These are phyloP conservation scores for Microsporum ferrugineum DNA, from an alignment of 2,329 filamentous ascomycete genomes.

Conservation along the genomic window DNA sequence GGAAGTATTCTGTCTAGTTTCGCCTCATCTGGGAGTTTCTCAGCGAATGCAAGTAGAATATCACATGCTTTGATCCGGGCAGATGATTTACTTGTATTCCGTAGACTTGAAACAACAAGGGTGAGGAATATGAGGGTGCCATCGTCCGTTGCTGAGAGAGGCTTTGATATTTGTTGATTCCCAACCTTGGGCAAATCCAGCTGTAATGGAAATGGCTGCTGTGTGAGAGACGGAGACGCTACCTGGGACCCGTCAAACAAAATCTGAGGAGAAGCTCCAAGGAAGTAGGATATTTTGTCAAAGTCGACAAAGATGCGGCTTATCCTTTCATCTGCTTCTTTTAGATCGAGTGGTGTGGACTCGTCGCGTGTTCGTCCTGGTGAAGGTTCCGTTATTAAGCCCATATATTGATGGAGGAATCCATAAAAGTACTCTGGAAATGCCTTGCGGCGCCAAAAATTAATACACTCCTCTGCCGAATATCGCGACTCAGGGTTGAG, in stretches of 20 bases:
- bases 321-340: slow-evolving; percentile 86
- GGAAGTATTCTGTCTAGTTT: slow-evolving; percentile 89
- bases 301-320: slow-evolving; percentile 89
- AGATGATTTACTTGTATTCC: slow-evolving; percentile 80
- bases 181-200: slow-evolving; percentile 80
- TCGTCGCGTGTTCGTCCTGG: slow-evolving; percentile 64
- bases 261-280: slow-evolving; percentile 57
- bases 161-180: slow-evolving; percentile 49
- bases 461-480: slow-evolving; percentile 84
- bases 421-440: slow-evolving; percentile 97
- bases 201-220: slow-evolving; percentile 54
- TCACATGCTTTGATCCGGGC: slow-evolving; percentile 83
- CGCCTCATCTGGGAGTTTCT: slow-evolving; percentile 84
- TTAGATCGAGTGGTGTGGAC: slow-evolving; percentile 57
- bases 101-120: slow-evolving; percentile 73
- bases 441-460: slow-evolving; percentile 81
- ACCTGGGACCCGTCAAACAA: slow-evolving; percentile 22
- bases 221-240: slow-evolving; percentile 25
- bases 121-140: slow-evolving; percentile 88
- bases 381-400: slow-evolving; percentile 80
- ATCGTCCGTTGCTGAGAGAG: slow-evolving; percentile 60
- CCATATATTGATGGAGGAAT: slow-evolving; percentile 96
- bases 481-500: slow-evolving; percentile 84
- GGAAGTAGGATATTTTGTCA: slow-evolving; percentile 92
- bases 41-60: slow-evolving; percentile 79